These are phyloP conservation scores for Phalaenopsis equestris DNA, from an alignment of 106 monocot species.

Conservation along the genomic window DNA sequence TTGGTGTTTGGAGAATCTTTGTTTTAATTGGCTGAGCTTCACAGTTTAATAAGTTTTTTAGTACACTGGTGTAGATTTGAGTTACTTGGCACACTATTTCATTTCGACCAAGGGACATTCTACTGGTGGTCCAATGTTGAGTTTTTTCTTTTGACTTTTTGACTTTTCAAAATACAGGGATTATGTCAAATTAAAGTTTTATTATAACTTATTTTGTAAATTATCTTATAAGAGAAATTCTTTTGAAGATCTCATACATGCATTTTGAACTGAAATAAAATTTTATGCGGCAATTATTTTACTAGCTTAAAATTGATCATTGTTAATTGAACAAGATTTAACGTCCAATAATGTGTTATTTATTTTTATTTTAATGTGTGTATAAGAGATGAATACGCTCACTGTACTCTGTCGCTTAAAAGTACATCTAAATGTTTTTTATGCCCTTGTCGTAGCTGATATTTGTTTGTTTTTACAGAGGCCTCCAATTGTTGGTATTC, in stretches of 20 bases:
- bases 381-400: not conserved
- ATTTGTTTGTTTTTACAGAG: slow-evolving; percentile 13
- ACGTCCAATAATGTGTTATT: not conserved
- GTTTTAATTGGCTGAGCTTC: not conserved
- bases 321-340: not conserved
- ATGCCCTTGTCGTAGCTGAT: not conserved
- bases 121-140: not conserved
- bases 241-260: not conserved
- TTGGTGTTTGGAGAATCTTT: not conserved
- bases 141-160: not conserved
- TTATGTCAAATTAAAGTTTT: not conserved
- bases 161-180: not conserved
- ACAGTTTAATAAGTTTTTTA: not conserved
- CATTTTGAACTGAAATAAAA: not conserved
- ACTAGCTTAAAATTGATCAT: not conserved
- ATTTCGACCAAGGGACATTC: not conserved
- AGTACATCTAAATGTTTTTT: not conserved
- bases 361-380: not conserved
- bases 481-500: slow-evolving; percentile 45
- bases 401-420: not conserved
- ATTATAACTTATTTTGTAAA: not conserved
- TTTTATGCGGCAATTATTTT: not conserved
- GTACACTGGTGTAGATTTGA: not conserved
- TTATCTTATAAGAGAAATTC: not conserved
- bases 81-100: not conserved